phyloP scores from a whole-genome alignment of 225 moss, liverwort and hornwort genomes.

The Rhytidiadelphus loreus region DNA sequence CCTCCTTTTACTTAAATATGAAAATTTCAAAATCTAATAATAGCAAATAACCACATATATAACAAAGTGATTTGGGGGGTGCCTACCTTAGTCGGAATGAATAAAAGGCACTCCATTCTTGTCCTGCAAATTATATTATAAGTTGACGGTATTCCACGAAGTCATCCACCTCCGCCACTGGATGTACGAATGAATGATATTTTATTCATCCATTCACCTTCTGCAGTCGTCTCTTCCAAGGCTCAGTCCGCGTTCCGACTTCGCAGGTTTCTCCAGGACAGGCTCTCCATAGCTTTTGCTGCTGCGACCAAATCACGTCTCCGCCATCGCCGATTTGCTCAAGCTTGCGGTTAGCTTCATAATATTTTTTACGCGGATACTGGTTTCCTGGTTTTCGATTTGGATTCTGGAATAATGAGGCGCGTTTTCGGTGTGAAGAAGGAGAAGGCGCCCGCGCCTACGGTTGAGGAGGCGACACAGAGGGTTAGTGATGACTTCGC shows the following conservation, averaged over 20 bases:
- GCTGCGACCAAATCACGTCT: background rate
- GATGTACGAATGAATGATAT: background rate
- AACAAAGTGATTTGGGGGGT: too few relatives aligned
- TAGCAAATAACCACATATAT: too few relatives aligned
- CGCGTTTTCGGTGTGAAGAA: conserved; percentile 93
- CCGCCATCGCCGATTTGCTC: background rate
- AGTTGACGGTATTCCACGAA: background rate
- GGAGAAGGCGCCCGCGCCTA: conserved; percentile 69
- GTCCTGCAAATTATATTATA: background rate
- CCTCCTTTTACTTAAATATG: too few relatives aligned
- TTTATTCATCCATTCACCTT: background rate
- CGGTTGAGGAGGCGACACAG: conserved; percentile 89
- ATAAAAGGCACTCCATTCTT: background rate
- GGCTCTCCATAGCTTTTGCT: background rate
- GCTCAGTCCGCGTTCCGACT: background rate
- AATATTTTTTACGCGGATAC: fast-evolving
- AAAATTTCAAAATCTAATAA: too few relatives aligned
- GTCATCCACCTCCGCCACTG: background rate
- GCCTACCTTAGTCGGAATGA: background rate
- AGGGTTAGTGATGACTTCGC: conserved; percentile 25
- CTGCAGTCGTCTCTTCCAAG: conserved; percentile 10
- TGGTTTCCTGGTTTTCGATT: background rate
- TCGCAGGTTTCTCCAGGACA: background rate
- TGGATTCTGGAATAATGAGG: conserved; percentile 33
- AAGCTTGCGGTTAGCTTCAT: background rate